Evolutionary conservation across 805 yeast genomes (phyloP), one percentile per base, ranked within the genome.

Genomic region (Kregervanrija delftensis): DNA sequence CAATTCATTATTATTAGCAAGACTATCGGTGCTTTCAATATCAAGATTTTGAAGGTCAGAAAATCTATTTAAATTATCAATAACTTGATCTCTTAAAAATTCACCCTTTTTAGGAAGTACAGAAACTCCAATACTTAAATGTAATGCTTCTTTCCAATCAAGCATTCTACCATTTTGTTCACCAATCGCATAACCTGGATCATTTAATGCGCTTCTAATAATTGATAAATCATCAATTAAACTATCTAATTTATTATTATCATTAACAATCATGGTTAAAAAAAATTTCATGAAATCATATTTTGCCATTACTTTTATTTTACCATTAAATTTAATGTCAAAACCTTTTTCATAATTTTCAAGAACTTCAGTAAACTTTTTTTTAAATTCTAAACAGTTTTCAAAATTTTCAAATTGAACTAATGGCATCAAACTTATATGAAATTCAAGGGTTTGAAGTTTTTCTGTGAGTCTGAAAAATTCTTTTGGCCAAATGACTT

Each of bases 351-450:
- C 46, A 44, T 42, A 48, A 52, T 13, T 38, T 37, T 8, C 38
- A 11, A 11, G 44, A 35, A 31, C 50, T 42, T 11, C 8, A 5
- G 28, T 22, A 22, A 50, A 48, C 13, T 47, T 41, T n/a, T 42
- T 41, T 28, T 47, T 44, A 43, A 48, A 54, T 15, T 38, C 39
- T 10, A 39, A 11, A 11, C 43, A 37, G 30, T 51, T 42, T 11
- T 43, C 45, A 12, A 33, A 13, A 2, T 38, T 30, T 5, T 52
- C 50, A 43, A 50, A 58, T 16, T 48, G 11, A 6, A 61, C 47
- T n/a, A 56, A 47, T 11, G 66, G 66, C 2, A 61, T 46, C 31
- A 61, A 42, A 6, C 51, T 43, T 6, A 50, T 33, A 37, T 50
- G 53, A 14, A 45, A 50, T 6, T 48, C 48, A 8, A 37, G 32